Evolutionary conservation across 1,284 basidiomycete genomes (phyloP), one percentile per base, ranked within the genome.

Genomic region (Leccinum pachyderme): DNA sequence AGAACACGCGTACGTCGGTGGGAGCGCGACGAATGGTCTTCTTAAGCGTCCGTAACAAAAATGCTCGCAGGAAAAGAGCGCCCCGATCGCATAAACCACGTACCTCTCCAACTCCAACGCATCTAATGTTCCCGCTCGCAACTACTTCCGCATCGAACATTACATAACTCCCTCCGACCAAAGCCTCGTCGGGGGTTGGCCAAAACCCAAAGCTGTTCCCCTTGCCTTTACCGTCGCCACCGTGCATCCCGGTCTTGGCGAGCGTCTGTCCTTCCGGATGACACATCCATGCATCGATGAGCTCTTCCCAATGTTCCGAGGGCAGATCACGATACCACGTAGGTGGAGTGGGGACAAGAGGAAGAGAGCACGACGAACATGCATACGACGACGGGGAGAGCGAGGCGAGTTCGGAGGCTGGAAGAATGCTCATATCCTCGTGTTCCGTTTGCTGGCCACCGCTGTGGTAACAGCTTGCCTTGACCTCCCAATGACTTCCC

Each of bases 201-300:
- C 91, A 93, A 69, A 95, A 93, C 0, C 88, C 91, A 37, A 63
- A 63, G 0, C 41, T 7, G 5, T 9, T 31, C 11, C 46, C 55
- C 22, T 54, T 58, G 22, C 46, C 45, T 35, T 51, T 47, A n/a
- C 43, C 47, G 3, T 52, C 45, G 7, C 24, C 27, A 2, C 55
- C 52, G 33, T 79, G 75, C 61, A 79, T 81, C 1, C 84, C 82
- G 60, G 83, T 81, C 59, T 82, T 78, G 46, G 83, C 75, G 47
- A 95, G 74, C 31, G 81, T 83, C 73, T 96, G 94, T 37, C 59
- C 65, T 67, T 97, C 94, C 22, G 86, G 74, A 72, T 98, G 96
- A 67, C 95, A 98, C 91, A 99, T 95, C 95, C 95, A 98, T 3
- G 93, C 89, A 57, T 98, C 95, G 24, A 98, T 84, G 39, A 98